phyloP scores from a whole-genome alignment of 1,284 basidiomycete genomes.

The Moesziomyces sp. region DNA sequence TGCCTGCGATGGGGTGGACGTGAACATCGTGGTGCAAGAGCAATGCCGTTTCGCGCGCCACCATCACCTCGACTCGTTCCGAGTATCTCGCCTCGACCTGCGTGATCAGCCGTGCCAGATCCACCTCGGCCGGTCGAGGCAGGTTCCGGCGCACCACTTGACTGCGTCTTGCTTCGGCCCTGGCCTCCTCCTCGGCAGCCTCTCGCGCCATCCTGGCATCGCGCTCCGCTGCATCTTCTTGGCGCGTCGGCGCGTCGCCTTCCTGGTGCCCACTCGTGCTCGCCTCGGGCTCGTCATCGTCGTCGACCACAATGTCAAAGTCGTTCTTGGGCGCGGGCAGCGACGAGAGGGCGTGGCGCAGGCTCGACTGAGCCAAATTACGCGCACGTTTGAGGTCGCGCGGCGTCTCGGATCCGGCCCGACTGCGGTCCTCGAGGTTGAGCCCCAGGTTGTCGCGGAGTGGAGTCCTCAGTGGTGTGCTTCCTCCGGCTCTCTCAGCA shows the following conservation, averaged over 20 bases:
- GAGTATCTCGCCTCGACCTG: slow-evolving; percentile 47
- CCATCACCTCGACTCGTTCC: slow-evolving; percentile 74
- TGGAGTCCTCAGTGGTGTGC: slow-evolving; percentile 86
- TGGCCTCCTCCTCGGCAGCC: slow-evolving; percentile 78
- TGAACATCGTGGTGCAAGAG: slow-evolving; percentile 90
- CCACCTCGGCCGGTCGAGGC: slow-evolving; percentile 86
- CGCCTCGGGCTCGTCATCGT: slow-evolving; percentile 23
- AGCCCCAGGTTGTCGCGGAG: slow-evolving; percentile 89
- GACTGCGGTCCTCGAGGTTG: slow-evolving; percentile 71
- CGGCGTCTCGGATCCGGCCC: slow-evolving; percentile 48
- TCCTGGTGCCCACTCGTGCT: slow-evolving; percentile 7
- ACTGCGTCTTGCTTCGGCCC: slow-evolving; percentile 78
- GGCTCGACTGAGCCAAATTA: slow-evolving; percentile 68
- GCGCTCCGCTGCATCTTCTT: slow-evolving; percentile 85
- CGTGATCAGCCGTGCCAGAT: slow-evolving; percentile 76
- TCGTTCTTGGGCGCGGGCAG: slow-evolving; percentile 96
- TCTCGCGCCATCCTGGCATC: slow-evolving; percentile 80
- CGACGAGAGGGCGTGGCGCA: slow-evolving; percentile 82
- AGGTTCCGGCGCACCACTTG: slow-evolving; percentile 83
- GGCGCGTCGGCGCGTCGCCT: slow-evolving; percentile 10
- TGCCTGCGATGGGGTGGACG: slow-evolving; percentile 85
- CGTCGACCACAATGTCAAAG: slow-evolving; percentile 91
- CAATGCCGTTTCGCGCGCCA: slow-evolving; percentile 82
- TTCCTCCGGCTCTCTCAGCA: slow-evolving; percentile 1
- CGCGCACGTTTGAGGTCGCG: slow-evolving; percentile 41